Percentiles rank a stretch among this genome's conserved stretches.
Evolutionary conservation across 2,329 filamentous ascomycete genomes (phyloP).

Genomic region (Aspergillus tubingensis): DNA sequence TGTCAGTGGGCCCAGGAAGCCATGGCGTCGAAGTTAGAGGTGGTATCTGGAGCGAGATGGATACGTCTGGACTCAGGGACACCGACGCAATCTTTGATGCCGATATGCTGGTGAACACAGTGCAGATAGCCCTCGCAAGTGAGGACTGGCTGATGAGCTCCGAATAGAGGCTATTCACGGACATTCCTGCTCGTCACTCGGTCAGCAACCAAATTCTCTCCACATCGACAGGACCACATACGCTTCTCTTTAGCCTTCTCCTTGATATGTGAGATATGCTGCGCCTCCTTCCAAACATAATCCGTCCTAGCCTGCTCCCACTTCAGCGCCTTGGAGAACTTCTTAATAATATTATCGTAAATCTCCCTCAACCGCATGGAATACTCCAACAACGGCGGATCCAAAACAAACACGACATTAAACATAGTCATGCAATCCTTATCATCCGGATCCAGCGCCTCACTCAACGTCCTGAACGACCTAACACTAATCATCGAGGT

Average conservation of each 20-base stretch:
- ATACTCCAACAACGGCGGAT: constrained; percentile 75
- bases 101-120: constrained; percentile 78
- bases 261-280: constrained; percentile 76
- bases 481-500: constrained; percentile 24
- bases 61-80: constrained; percentile 66
- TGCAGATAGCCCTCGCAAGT: constrained; percentile 77
- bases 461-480: constrained; percentile 24
- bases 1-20: constrained; percentile 68
- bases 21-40: constrained; percentile 69
- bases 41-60: constrained; percentile 65
- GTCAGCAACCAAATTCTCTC: constrained; percentile 17
- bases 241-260: constrained; percentile 72
- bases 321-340: constrained; percentile 88
- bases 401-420: constrained; percentile 89
- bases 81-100: constrained; percentile 84
- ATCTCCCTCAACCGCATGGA: constrained; percentile 73
- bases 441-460: constrained; percentile 36
- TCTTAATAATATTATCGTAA: constrained; percentile 86
- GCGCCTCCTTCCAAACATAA: constrained; percentile 90
- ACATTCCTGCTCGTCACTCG: constrained; percentile 29
- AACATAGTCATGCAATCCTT: constrained; percentile 88
- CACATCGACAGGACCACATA: constrained; percentile 21
- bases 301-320: constrained; percentile 87
- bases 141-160: constrained; percentile 64
- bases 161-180: constrained; percentile 42